These are phyloP conservation scores for Dendrostoma leiphaemia DNA, from an alignment of 2,329 filamentous ascomycete species.

Conservation along the genomic window DNA sequence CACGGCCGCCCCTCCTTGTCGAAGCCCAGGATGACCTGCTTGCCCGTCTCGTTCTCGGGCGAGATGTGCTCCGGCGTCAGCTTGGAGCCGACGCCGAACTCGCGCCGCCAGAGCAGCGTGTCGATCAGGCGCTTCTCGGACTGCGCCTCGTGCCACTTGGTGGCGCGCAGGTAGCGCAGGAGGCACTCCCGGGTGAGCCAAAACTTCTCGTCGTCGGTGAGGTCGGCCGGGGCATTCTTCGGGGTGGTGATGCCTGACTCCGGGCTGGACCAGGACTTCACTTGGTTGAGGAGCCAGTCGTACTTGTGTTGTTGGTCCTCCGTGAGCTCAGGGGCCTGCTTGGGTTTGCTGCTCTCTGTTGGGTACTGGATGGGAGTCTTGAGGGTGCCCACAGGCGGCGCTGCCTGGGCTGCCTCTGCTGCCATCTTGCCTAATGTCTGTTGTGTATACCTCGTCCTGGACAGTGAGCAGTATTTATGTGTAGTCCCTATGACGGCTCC, in stretches of 20 bases:
- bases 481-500: too few relatives aligned
- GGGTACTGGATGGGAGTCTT: conserved; percentile 60
- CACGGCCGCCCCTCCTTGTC: conserved; percentile 85
- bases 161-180: conserved; percentile 87
- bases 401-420: neutral
- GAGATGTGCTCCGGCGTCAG: conserved; percentile 86
- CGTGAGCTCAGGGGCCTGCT: conserved; percentile 59
- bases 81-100: conserved; percentile 74
- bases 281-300: conserved; percentile 68
- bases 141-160: conserved; percentile 80
- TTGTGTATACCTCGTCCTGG: too few relatives aligned
- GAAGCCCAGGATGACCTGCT: conserved; percentile 86
- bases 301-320: conserved; percentile 82
- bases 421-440: neutral
- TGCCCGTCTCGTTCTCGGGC: conserved; percentile 93
- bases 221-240: conserved; percentile 59
- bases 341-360: conserved; percentile 55
- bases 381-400: conserved; percentile 21
- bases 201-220: conserved; percentile 78
- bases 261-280: conserved; percentile 57
- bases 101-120: conserved; percentile 84
- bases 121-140: conserved; percentile 75
- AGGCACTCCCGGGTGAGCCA: conserved; percentile 93
- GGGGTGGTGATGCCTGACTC: conserved; percentile 9
- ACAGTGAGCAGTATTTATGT: too few relatives aligned